phyloP scores from a whole-genome alignment of 2,329 filamentous ascomycete genomes.

The Aaosphaeria arxii region DNA sequence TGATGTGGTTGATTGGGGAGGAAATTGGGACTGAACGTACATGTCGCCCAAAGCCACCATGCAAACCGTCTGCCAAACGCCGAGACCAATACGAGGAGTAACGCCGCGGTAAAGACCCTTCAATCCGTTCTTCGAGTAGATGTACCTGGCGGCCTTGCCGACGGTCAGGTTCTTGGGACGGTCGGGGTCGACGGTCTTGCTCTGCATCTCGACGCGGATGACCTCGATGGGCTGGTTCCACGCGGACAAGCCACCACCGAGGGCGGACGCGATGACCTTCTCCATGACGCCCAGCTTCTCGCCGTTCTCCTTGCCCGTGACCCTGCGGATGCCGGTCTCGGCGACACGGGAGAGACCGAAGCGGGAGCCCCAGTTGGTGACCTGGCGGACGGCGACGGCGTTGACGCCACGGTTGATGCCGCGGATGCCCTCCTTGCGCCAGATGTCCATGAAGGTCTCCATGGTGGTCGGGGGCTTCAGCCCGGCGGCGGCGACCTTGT shows the following conservation, averaged over 20 bases:
- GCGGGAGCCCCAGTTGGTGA: conserved; percentile 98
- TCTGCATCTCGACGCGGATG: conserved; percentile 99
- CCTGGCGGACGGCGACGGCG: conserved; percentile 96
- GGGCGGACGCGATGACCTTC: conserved; percentile 81
- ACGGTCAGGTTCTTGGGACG: conserved; percentile 99
- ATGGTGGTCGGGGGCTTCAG: conserved; percentile 87
- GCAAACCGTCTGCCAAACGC: conserved; percentile 99
- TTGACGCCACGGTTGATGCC: conserved; percentile 99
- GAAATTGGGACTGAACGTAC: conserved; percentile 54
- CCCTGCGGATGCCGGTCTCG: conserved; percentile 78
- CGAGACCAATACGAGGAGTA: conserved; percentile 86
- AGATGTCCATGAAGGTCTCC: conserved; percentile 95
- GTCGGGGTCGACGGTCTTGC: conserved; percentile 96
- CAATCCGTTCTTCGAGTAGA: conserved; percentile 84
- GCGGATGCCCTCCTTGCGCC: conserved; percentile 85
- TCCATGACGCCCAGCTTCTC: conserved; percentile 77
- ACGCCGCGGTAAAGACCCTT: conserved; percentile 95
- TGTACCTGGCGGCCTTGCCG: conserved; percentile 76
- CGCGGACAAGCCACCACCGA: conserved; percentile 91
- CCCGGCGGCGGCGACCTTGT: conserved; percentile 83
- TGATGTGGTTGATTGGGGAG: neutral
- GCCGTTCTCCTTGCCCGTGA: conserved; percentile 73
- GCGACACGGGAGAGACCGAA: conserved; percentile 92
- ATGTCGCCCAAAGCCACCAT: conserved; percentile 99
- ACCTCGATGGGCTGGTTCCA: conserved; percentile 99